Evolutionary conservation across 2,329 filamentous ascomycete species (phyloP).

Genomic region (Penicillium sp.): DNA sequence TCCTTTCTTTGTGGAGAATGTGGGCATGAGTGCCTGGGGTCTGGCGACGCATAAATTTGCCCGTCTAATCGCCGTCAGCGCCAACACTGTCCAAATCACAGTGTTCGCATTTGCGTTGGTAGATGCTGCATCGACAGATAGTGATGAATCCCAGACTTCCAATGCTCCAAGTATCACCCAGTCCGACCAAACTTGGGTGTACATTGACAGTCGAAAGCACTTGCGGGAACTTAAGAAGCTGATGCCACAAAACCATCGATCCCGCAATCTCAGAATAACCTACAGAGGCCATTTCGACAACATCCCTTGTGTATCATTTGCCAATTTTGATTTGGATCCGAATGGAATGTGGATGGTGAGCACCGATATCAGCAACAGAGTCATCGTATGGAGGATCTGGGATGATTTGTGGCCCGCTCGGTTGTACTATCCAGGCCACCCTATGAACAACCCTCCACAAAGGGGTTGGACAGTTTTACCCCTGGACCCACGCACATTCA

Average conservation of each 20-base stretch:
- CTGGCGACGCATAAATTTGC: slow-evolving; percentile 75
- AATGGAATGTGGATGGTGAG: slow-evolving; percentile 57
- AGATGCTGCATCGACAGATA: slow-evolving; percentile 27
- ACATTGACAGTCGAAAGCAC: slow-evolving; percentile 25
- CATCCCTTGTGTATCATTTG: slow-evolving; percentile 58
- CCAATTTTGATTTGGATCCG: slow-evolving; percentile 56
- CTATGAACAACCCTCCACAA: slow-evolving; percentile 23
- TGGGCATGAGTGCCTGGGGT: slow-evolving; percentile 81
- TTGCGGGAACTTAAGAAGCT: slow-evolving; percentile 30
- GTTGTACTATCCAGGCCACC: slow-evolving; percentile 22
- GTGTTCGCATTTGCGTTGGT: slow-evolving; percentile 60
- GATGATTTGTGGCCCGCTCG: slow-evolving; percentile 31
- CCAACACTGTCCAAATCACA: slow-evolving; percentile 64
- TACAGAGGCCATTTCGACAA: slow-evolving; percentile 49
- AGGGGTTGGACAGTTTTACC: slow-evolving; percentile 49
- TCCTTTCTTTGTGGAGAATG: slow-evolving; percentile 71
- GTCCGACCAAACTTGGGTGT: slow-evolving; percentile 34
- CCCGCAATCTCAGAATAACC: slow-evolving; percentile 43
- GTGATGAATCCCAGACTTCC: slow-evolving; percentile 16
- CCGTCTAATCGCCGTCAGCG: slow-evolving; percentile 80
- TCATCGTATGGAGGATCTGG: slow-evolving; percentile 52
- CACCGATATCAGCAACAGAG: slow-evolving; percentile 54
- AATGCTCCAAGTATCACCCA: slow-evolving; percentile 1
- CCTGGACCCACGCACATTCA: slow-evolving; percentile 46
- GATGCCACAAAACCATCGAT: slow-evolving; percentile 35